A percentile compares a stretch with the other conserved stretches of the same genome.
Conservation (phyloP, 2,329 filamentous ascomycete species). For the Penicillium sp. region DNA sequence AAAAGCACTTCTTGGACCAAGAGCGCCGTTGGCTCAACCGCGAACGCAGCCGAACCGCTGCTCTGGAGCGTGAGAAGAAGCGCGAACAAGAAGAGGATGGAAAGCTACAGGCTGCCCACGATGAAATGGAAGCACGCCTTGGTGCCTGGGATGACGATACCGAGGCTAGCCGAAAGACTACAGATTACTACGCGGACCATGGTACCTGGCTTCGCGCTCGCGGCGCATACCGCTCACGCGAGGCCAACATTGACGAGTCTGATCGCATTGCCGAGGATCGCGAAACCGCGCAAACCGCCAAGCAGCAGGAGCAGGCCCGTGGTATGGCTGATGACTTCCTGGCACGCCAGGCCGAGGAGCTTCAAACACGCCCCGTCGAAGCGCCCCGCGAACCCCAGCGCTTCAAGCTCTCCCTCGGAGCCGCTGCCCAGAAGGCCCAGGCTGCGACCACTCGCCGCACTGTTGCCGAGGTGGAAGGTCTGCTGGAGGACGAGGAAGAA, state of each 20-base stretch:
- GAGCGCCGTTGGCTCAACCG: slow-evolving; percentile 90
- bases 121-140: slow-evolving; percentile 70
- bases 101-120: slow-evolving; percentile 62
- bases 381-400: slow-evolving; percentile 63
- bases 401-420: slow-evolving; percentile 91
- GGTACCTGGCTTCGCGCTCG: slow-evolving; percentile 83
- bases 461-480: slow-evolving; percentile 88
- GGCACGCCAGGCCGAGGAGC: slow-evolving; percentile 76
- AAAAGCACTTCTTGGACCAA: slow-evolving; percentile 80
- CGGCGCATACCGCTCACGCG: slow-evolving; percentile 69
- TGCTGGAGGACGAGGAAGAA: slow-evolving; percentile 94
- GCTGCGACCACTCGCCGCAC: slow-evolving; percentile 68
- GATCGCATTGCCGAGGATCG: slow-evolving; percentile 78
- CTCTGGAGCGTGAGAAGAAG: slow-evolving; percentile 79
- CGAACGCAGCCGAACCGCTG: slow-evolving; percentile 79
- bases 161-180: slow-evolving; percentile 70
- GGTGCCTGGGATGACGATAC: slow-evolving; percentile 85
- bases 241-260: slow-evolving; percentile 75
- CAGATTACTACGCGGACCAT: slow-evolving; percentile 85
- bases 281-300: slow-evolving; percentile 68
- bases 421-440: slow-evolving; percentile 74
- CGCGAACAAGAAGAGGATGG: slow-evolving; percentile 75
- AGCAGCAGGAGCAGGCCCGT: slow-evolving; percentile 73
- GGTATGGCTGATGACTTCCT: slow-evolving; percentile 91
- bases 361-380: slow-evolving; percentile 51